A percentile compares a stretch with the other conserved stretches of the same genome.
Evolutionary conservation across 2,329 filamentous ascomycete genomes (phyloP).

Genomic region (Stemphylium lycopersici): DNA sequence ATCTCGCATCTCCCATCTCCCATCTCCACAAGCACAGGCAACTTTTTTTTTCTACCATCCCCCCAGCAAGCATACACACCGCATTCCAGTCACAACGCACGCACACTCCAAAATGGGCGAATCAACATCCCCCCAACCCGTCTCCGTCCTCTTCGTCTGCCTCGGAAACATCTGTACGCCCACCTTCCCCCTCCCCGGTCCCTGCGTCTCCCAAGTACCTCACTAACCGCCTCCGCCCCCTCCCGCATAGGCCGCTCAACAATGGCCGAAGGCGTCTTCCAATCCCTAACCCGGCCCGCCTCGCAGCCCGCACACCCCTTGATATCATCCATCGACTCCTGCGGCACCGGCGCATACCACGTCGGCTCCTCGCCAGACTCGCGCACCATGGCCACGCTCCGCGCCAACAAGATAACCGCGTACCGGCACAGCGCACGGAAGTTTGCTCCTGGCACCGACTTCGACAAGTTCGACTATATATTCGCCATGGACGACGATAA

Average conservation of each 20-base stretch:
- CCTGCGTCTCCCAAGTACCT: not conserved
- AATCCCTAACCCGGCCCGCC: constrained; percentile 65
- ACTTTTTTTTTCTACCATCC: not conserved
- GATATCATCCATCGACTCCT: constrained; percentile 79
- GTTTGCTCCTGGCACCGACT: constrained; percentile 71
- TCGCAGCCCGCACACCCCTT: constrained; percentile 55
- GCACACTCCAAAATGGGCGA: constrained; percentile 7
- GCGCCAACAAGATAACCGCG: constrained; percentile 73
- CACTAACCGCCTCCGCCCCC: not conserved
- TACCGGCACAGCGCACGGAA: constrained; percentile 81
- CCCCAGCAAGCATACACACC: not conserved
- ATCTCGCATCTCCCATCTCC: not conserved
- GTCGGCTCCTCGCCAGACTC: constrained; percentile 76
- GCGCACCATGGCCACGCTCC: constrained; percentile 81
- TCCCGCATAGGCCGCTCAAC: constrained; percentile 69
- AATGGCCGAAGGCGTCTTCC: constrained; percentile 96
- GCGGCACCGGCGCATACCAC: constrained; percentile 90
- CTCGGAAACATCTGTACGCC: constrained; percentile 87
- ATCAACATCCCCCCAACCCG: constrained; percentile 41
- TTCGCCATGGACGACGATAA: constrained; percentile 93
- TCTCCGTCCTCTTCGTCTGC: constrained; percentile 90
- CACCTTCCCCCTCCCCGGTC: not conserved
- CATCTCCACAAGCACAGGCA: not conserved
- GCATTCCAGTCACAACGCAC: not conserved
- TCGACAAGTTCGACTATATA: constrained; percentile 87